phyloP scores from a whole-genome alignment of 169 alveolate genomes.

The Eimeria mitis region DNA sequence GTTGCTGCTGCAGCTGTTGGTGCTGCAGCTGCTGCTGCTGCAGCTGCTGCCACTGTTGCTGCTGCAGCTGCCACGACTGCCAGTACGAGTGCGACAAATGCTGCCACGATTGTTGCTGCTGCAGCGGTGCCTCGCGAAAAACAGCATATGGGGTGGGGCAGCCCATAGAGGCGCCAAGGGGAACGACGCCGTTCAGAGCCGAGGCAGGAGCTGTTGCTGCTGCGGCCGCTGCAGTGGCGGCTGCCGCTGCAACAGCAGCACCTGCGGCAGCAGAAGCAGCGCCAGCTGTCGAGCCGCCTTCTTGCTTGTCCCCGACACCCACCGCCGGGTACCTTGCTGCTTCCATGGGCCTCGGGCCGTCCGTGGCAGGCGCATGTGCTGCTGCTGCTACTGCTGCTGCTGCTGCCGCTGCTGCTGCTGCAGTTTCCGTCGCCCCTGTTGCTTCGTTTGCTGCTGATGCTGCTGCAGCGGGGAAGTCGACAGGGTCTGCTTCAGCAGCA shows the following conservation, averaged over 20 bases:
- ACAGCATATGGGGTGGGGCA: slow-evolving; percentile 45
- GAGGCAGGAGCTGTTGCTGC: slow-evolving; percentile 4
- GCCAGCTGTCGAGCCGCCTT: slow-evolving; percentile 31
- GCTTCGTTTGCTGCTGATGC: neutral
- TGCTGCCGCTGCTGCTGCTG: neutral
- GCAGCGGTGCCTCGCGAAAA: slow-evolving; percentile 49
- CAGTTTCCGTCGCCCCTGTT: neutral
- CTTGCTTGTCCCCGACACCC: neutral
- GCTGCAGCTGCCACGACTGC: slow-evolving; percentile 55
- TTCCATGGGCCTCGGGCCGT: neutral
- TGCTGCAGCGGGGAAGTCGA: slow-evolving; percentile 44
- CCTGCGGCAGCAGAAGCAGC: slow-evolving; percentile 8
- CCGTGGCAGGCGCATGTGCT: neutral
- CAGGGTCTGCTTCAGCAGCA: slow-evolving; percentile 11
- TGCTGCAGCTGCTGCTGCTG: slow-evolving; percentile 24
- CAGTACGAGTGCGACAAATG: slow-evolving; percentile 31
- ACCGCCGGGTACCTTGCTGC: slow-evolving; percentile 28
- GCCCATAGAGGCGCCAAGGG: slow-evolving; percentile 32
- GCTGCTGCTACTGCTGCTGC: slow-evolving; percentile 29
- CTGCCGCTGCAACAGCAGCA: slow-evolving; percentile 13
- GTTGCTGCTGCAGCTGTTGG: slow-evolving; percentile 17
- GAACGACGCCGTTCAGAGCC: neutral
- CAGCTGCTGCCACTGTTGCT: slow-evolving; percentile 18
- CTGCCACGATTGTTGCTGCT: slow-evolving; percentile 34
- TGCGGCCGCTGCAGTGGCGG: slow-evolving; percentile 8